phyloP scores from a whole-genome alignment of 2,329 filamentous ascomycete genomes.

The Fusarium secorum region DNA sequence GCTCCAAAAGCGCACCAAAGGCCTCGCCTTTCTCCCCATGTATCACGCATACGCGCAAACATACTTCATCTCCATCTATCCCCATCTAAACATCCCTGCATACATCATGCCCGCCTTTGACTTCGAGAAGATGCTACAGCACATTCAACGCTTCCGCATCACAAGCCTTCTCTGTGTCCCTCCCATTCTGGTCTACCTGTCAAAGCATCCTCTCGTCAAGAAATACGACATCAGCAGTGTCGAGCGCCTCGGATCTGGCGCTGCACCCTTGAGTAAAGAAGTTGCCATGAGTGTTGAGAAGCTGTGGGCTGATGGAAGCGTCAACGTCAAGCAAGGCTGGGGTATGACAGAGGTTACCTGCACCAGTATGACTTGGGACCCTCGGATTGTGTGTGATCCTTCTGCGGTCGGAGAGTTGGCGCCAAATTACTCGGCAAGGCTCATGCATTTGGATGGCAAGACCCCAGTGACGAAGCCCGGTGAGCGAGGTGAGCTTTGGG shows the following conservation, averaged over 20 bases:
- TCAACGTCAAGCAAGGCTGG: conserved; percentile 72
- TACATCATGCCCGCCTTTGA: conserved; percentile 84
- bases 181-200: conserved; percentile 75
- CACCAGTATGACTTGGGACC: conserved; percentile 70
- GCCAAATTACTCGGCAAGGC: conserved; percentile 59
- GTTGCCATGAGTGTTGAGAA: conserved; percentile 57
- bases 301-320: conserved; percentile 51
- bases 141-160: conserved; percentile 73
- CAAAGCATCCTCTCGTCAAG: conserved; percentile 71
- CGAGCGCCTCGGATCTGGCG: conserved; percentile 66
- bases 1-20: conserved; percentile 47
- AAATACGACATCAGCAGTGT: conserved; percentile 76
- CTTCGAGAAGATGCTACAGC: conserved; percentile 73
- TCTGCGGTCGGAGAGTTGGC: conserved; percentile 47
- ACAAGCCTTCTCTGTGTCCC: conserved; percentile 73
- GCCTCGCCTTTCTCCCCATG: conserved; percentile 76
- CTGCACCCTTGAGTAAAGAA: conserved; percentile 70
- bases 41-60: conserved; percentile 79
- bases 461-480: conserved; percentile 56
- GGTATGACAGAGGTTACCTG: conserved; percentile 89
- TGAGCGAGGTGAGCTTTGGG: conserved; percentile 74
- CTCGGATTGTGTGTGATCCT: conserved; percentile 57
- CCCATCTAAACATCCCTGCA: conserved; percentile 64
- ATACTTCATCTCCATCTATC: conserved; percentile 67
- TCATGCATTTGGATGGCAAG: conserved; percentile 65